Percentiles rank a stretch among this genome's conserved stretches.
Conservation (phyloP, 495 filamentous ascomycete genomes). For the Aspergillus panamensis region DNA sequence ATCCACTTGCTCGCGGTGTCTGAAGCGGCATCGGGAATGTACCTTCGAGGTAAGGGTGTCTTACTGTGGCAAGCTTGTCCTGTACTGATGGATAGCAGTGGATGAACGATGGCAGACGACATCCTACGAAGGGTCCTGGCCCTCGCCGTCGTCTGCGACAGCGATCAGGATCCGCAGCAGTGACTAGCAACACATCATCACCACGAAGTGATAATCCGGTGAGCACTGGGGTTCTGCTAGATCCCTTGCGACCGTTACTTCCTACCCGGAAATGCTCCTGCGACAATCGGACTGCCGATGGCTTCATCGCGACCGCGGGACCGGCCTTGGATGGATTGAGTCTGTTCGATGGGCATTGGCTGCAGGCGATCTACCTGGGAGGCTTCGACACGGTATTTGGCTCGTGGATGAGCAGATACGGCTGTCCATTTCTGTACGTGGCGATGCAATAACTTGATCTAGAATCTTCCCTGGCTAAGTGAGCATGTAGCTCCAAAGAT, state of each 20-base stretch:
- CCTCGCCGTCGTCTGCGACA: not conserved
- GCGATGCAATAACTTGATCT: not conserved
- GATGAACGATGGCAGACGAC: conserved; percentile 10
- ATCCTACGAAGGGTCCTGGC: not conserved
- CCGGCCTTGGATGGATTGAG: not conserved
- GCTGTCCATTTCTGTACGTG: conserved; percentile 7
- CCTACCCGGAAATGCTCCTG: not conserved
- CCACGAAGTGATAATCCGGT: not conserved
- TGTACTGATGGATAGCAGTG: not conserved
- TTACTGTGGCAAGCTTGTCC: not conserved
- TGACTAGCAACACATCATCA: not conserved
- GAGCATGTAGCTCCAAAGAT: not conserved
- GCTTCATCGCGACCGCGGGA: not conserved
- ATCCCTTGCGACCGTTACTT: not conserved
- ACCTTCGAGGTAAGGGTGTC: conserved; percentile 5
- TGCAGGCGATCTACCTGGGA: not conserved
- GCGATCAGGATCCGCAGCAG: not conserved
- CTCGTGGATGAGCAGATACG: conserved; percentile 10
- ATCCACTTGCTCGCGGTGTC: conserved; percentile 1
- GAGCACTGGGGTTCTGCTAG: not conserved
- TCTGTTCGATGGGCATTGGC: not conserved
- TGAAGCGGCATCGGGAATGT: not conserved
- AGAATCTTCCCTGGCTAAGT: not conserved
- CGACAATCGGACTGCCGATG: not conserved
- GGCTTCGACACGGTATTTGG: conserved; percentile 7